phyloP scores from a whole-genome alignment of 148 eudicot species.

The Silene conica region DNA sequence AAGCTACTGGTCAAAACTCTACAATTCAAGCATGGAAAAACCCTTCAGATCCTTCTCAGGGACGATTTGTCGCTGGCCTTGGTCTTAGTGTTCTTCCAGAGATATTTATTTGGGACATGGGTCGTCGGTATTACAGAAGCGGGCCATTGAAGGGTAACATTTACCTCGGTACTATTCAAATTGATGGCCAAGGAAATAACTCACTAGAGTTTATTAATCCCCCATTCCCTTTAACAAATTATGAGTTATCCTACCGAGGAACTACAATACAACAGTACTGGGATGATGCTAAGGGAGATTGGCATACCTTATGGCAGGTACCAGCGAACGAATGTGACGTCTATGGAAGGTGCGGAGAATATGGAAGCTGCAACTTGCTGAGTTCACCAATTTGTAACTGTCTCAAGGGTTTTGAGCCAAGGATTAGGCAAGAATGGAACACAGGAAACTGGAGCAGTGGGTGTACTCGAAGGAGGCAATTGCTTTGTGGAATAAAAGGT shows the following conservation, averaged over 20 bases:
- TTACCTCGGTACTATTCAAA: slow-evolving; percentile 20
- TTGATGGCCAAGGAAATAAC: slow-evolving; percentile 16
- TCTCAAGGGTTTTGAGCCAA: slow-evolving; percentile 42
- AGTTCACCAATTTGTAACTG: slow-evolving; percentile 34
- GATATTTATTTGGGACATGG: slow-evolving; percentile 4
- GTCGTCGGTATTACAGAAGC: slow-evolving; percentile 9
- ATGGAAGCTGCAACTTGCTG: slow-evolving; percentile 29
- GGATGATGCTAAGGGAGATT: slow-evolving; percentile 20
- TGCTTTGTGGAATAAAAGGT: slow-evolving; percentile 26
- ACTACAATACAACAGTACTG: slow-evolving; percentile 20
- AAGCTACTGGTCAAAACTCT: neutral
- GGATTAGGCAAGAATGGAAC: slow-evolving; percentile 28
- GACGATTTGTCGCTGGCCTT: neutral
- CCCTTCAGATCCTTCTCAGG: slow-evolving; percentile 19
- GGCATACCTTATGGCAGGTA: slow-evolving; percentile 22
- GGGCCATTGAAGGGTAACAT: slow-evolving; percentile 30
- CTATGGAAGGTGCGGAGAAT: slow-evolving; percentile 43
- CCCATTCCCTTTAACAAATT: slow-evolving; percentile 9
- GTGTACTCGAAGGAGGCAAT: slow-evolving; percentile 23
- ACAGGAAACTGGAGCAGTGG: slow-evolving; percentile 46
- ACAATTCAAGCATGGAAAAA: slow-evolving; percentile 11
- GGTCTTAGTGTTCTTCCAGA: neutral
- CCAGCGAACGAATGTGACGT: slow-evolving; percentile 38
- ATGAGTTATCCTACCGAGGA: slow-evolving; percentile 19
- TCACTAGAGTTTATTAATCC: slow-evolving; percentile 12